phyloP scores from a whole-genome alignment of 257 asterid species.

The Leptodermis oblonga region DNA sequence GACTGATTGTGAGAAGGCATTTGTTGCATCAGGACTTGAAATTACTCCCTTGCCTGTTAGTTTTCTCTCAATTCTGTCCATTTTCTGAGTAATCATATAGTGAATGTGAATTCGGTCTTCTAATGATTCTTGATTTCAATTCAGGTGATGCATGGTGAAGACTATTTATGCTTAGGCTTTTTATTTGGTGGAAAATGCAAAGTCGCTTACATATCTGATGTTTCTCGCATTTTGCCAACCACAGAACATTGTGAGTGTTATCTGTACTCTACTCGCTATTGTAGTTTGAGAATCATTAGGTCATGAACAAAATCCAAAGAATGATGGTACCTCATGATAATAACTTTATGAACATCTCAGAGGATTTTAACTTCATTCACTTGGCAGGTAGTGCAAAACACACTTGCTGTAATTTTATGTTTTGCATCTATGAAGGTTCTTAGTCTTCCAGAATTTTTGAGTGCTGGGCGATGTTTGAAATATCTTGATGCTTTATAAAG shows the following conservation, averaged over 20 bases:
- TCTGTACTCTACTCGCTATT: neutral
- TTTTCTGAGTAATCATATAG: conserved; percentile 12
- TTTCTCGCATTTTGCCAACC: conserved; percentile 78
- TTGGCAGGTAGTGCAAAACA: neutral
- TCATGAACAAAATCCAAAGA: conserved; percentile 1
- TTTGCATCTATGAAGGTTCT: neutral
- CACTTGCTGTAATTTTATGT: neutral
- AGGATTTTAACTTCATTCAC: neutral
- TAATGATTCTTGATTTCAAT: conserved; percentile 20
- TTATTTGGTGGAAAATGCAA: conserved; percentile 71
- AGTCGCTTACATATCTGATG: conserved; percentile 86
- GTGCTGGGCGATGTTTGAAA: neutral
- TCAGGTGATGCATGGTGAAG: conserved; percentile 99
- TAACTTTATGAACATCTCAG: neutral
- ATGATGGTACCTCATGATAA: neutral
- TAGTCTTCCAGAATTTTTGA: neutral
- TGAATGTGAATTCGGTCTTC: conserved; percentile 17
- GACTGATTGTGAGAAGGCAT: conserved; percentile 59
- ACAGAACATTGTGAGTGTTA: conserved; percentile 67
- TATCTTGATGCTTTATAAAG: neutral
- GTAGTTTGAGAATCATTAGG: neutral
- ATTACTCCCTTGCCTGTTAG: conserved; percentile 87
- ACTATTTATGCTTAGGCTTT: conserved; percentile 85
- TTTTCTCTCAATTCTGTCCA: conserved; percentile 27
- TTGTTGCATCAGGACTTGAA: conserved; percentile 82